Evolutionary conservation across 208 protist species (phyloP).

Genomic region (Acanthamoeba triangularis): DNA sequence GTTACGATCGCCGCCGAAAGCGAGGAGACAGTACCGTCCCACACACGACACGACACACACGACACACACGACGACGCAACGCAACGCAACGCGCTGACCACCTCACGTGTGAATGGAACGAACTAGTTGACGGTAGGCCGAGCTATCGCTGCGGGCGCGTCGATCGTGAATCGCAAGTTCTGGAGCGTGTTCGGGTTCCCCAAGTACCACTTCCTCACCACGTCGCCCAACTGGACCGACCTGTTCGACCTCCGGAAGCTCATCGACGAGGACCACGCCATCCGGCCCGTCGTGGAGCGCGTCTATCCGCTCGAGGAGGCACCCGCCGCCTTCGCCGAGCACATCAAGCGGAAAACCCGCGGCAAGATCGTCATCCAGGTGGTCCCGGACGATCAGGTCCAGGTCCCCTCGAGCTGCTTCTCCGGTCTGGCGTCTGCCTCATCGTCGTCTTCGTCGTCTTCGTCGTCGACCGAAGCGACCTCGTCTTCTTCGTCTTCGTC

Average conservation of each 20-base stretch:
- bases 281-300: background rate
- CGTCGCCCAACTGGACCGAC: slow-evolving; percentile 28
- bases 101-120: no score
- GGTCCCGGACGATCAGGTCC: background rate
- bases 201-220: slow-evolving; percentile 38
- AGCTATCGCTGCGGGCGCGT: background rate
- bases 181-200: slow-evolving; percentile 21
- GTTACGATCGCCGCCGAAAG: slow-evolving; percentile 1
- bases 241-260: background rate
- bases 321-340: slow-evolving; percentile 2
- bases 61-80: background rate
- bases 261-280: background rate
- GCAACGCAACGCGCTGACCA: background rate
- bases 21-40: background rate
- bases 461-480: background rate
- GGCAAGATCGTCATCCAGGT: slow-evolving; percentile 42
- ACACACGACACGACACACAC: background rate
- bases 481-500: background rate
- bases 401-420: slow-evolving; percentile 1
- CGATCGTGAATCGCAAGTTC: slow-evolving; percentile 36
- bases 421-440: background rate
- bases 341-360: background rate
- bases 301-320: slow-evolving; percentile 43
- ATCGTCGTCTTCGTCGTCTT: background rate
- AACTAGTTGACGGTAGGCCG: background rate